Conservation (phyloP, 148 eudicot genomes). For the Euryodendron excelsum region DNA sequence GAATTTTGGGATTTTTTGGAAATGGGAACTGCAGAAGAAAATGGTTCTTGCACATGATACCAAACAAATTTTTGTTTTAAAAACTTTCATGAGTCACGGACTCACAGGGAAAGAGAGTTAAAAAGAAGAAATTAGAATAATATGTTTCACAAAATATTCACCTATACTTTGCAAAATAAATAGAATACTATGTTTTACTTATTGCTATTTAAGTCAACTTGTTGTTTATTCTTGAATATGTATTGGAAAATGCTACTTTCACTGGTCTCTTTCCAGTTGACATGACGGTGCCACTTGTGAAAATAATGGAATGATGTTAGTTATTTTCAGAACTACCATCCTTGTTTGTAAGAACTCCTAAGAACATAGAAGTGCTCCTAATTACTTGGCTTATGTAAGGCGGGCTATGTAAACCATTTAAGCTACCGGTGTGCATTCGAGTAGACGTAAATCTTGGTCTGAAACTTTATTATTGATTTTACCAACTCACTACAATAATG, state of each 20-base stretch:
- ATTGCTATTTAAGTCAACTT: not conserved
- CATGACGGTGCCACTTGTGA: not conserved
- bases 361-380: too few species aligned
- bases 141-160: not conserved
- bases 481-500: too few species aligned
- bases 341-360: too few species aligned
- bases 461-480: too few species aligned
- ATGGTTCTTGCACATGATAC: not conserved
- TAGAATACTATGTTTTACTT: not conserved
- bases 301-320: not conserved
- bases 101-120: not conserved
- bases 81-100: too few species aligned
- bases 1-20: not conserved
- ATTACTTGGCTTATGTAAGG: too few species aligned
- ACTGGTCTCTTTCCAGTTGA: not conserved
- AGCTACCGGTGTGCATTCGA: too few species aligned
- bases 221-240: not conserved
- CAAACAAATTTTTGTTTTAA: not conserved
- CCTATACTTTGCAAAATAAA: not conserved
- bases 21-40: not conserved
- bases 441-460: too few species aligned
- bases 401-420: too few species aligned
- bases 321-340: not conserved
- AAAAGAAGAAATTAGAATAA: not conserved
- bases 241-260: not conserved